Percentiles rank a stretch among this genome's conserved stretches.
phyloP scores from a whole-genome alignment of 257 asterid genomes.

The Eucommia ulmoides region DNA sequence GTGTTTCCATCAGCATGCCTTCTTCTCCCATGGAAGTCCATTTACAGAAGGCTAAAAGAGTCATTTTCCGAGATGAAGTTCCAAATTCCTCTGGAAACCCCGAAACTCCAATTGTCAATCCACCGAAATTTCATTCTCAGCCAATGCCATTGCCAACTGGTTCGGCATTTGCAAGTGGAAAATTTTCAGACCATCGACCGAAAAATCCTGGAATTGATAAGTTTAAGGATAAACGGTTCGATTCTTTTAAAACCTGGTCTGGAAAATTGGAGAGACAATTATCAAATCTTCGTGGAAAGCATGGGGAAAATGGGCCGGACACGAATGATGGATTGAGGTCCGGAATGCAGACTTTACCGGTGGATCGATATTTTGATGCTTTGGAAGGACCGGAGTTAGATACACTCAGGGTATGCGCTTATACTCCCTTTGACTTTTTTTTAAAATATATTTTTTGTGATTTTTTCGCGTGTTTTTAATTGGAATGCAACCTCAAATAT shows the following conservation, averaged over 20 bases:
- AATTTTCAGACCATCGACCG: conserved; percentile 5
- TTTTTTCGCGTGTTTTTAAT: background rate
- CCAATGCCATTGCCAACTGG: conserved; percentile 51
- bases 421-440: no score
- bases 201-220: conserved; percentile 26
- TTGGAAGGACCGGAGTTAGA: conserved; percentile 83
- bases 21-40: conserved; percentile 34
- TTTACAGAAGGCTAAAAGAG: conserved; percentile 22
- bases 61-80: conserved; percentile 16
- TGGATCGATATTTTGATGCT: conserved; percentile 70
- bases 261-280: conserved; percentile 64
- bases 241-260: conserved; percentile 80
- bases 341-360: conserved; percentile 32
- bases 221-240: conserved; percentile 39
- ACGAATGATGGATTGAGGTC: conserved; percentile 12
- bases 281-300: conserved; percentile 36
- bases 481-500: no score
- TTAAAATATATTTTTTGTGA: background rate
- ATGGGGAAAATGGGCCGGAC: conserved; percentile 19
- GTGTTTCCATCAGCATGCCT: conserved; percentile 62
- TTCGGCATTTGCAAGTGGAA: conserved; percentile 14
- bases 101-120: conserved; percentile 1
- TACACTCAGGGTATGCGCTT: conserved; percentile 39
- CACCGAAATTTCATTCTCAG: conserved; percentile 35
- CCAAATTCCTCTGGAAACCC: conserved; percentile 7